Evolutionary conservation across 2,329 filamentous ascomycete species (phyloP).

Genomic region (Talaromyces atroroseus): DNA sequence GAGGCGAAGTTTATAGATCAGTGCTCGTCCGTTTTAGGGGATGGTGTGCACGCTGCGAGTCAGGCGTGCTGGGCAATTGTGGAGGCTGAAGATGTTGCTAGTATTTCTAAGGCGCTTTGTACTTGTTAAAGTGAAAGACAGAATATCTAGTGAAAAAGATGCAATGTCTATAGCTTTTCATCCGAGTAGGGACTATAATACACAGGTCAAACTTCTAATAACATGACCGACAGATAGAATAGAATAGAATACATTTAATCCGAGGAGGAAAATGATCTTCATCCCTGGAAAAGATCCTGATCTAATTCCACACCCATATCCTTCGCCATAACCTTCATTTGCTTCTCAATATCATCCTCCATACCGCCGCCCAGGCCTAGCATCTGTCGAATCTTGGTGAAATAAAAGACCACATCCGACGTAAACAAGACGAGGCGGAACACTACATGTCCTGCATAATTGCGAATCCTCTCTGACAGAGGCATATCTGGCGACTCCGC

Average conservation of each 20-base stretch:
- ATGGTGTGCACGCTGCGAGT: conserved; percentile 31
- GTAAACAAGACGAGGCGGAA: conserved; percentile 72
- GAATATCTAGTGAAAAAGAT: not conserved
- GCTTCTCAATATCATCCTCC: conserved; percentile 87
- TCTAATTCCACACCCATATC: conserved; percentile 90
- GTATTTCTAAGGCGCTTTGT: not conserved
- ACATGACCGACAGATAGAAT: not conserved
- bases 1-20: conserved; percentile 49
- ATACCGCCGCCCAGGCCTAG: conserved; percentile 74
- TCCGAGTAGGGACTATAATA: conserved; percentile 12
- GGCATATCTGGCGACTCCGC: conserved; percentile 65
- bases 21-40: conserved; percentile 38
- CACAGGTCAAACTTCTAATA: conserved; percentile 2
- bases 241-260: not conserved
- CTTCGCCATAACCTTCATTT: conserved; percentile 81
- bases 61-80: conserved; percentile 28
- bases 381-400: conserved; percentile 69
- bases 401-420: conserved; percentile 78
- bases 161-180: not conserved
- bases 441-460: conserved; percentile 72
- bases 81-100: conserved; percentile 23
- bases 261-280: conserved; percentile 5
- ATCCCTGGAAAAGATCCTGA: conserved; percentile 75
- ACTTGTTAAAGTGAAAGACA: not conserved
- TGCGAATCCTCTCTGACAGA: conserved; percentile 56